Base-by-base conservation (phyloP, 257 asterid genomes). In the Coffea eugenioides region DNA sequence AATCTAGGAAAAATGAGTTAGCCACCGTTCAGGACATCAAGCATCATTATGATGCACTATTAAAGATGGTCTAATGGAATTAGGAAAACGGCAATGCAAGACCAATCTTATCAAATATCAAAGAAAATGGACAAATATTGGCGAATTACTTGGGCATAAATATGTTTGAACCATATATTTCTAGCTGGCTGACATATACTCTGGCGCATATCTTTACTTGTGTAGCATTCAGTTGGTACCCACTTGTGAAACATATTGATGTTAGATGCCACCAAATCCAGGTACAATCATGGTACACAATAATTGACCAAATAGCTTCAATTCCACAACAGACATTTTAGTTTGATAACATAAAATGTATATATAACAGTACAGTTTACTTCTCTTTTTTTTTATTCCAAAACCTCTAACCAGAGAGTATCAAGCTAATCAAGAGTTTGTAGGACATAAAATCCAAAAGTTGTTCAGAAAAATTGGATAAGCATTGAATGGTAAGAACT, bases 1-100 rank as follows among this genome's bases (percentile, higher is more conserved):
- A 94, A 94, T 85, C 98, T 94, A 84, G 23, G 49, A 27, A 51
- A 69, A 8, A 45, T 41, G 69, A 16, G 65, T 25, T 21, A 18
- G 48, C 18, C 48, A 34, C 48, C 31, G 14, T 31, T 67, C 71
- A 15, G 72, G 5, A 41, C 31, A 14, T 31, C 18, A 46, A 62
- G 16, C 9, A 31, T 59, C 13, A 18, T 4, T 45, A n/a, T 57
- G 5, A 12, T 16, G 7, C 15, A 4, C 23, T 56, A 56, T 16
- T 4, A 6, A 23, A 56, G 62, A 56, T 15, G n/a, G 23, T 56
- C n/a, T 15, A 8, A 68, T 0, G 23, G n/a, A 14, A 75, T 76
- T 46, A 0, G 54, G 0, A 31, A 31, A 31, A 31, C 0, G 31
- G 31, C 31, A 31, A 34, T 25, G n/a, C 5, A 21, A 2, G n/a